These are phyloP conservation scores for Saitozyma podzolica DNA, from an alignment of 768 basidiomycete species.

Conservation along the genomic window DNA sequence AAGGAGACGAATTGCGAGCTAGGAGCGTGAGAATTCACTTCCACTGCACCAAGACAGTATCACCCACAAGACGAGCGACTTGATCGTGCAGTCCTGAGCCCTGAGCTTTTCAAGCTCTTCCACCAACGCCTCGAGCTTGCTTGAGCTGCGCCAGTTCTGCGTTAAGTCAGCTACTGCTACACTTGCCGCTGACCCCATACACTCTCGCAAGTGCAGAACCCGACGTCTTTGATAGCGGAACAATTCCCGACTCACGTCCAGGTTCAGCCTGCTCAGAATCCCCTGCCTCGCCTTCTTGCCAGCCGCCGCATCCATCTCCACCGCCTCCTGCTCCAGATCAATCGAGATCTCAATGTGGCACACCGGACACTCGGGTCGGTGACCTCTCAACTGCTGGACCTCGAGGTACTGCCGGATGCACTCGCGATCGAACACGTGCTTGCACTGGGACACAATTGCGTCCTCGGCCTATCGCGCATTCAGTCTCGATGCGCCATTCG, in stretches of 20 bases:
- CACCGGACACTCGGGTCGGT: constrained; percentile 82
- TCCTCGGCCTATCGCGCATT: constrained; percentile 65
- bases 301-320: constrained; percentile 71
- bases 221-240: neutral
- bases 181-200: neutral
- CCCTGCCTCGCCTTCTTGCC: constrained; percentile 69
- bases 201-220: neutral
- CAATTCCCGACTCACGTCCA: constrained; percentile 56
- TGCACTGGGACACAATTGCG: constrained; percentile 88
- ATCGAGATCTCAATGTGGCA: constrained; percentile 91
- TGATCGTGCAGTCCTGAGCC: constrained; percentile 81
- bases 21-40: neutral
- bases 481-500: neutral
- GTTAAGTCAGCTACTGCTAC: constrained; percentile 2
- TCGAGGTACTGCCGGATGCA: constrained; percentile 93
- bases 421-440: constrained; percentile 91
- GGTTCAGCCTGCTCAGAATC: constrained; percentile 83
- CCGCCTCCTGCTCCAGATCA: constrained; percentile 88
- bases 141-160: constrained; percentile 83
- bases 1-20: constrained; percentile 53
- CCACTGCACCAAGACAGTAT: neutral
- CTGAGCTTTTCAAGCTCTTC: constrained; percentile 89
- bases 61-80: constrained; percentile 81
- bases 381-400: constrained; percentile 58
- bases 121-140: constrained; percentile 93